Percentiles rank a stretch among this genome's conserved stretches.
These are phyloP conservation scores for Ophiostoma sp. DNA, from an alignment of 2,329 filamentous ascomycete species.

Conservation along the genomic window DNA sequence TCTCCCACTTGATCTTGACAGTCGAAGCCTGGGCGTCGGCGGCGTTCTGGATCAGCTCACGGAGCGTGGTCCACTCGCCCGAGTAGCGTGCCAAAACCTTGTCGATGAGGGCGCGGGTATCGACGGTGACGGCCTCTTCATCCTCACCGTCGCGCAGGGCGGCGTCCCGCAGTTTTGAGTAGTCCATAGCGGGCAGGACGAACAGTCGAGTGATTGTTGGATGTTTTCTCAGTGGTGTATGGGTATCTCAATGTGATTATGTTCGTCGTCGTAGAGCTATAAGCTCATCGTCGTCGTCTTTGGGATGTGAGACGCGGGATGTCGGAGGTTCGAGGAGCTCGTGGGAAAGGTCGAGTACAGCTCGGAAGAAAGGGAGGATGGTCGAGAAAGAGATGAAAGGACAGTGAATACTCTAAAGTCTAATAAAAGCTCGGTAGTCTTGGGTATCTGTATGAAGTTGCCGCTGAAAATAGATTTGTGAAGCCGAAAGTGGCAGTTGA, in stretches of 20 bases:
- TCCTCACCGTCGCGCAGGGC: conserved; percentile 84
- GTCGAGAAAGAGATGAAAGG: neutral
- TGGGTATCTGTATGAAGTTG: neutral
- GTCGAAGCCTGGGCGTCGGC: conserved; percentile 90
- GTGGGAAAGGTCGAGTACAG: neutral
- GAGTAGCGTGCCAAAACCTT: conserved; percentile 96
- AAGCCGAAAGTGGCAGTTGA: neutral
- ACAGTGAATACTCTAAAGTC: neutral
- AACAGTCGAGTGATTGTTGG: neutral
- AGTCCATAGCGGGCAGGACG: conserved; percentile 57
- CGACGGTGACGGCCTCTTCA: conserved; percentile 96
- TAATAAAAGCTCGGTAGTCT: neutral
- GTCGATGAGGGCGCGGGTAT: conserved; percentile 94
- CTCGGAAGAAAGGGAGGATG: neutral
- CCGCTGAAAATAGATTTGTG: neutral
- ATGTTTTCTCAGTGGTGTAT: neutral
- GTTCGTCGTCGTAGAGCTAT: neutral
- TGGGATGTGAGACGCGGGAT: conserved; percentile 12
- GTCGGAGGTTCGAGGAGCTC: neutral
- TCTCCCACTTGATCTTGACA: conserved; percentile 91
- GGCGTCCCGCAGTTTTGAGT: conserved; percentile 76
- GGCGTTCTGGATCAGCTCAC: conserved; percentile 98
- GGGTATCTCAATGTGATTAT: neutral
- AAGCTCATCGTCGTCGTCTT: neutral
- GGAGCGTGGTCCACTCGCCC: conserved; percentile 85